Percentiles rank a stretch among this genome's conserved stretches.
Evolutionary conservation across 192 early-diverging fungal genomes (phyloP).

Genomic region (Mortierella alpina): DNA sequence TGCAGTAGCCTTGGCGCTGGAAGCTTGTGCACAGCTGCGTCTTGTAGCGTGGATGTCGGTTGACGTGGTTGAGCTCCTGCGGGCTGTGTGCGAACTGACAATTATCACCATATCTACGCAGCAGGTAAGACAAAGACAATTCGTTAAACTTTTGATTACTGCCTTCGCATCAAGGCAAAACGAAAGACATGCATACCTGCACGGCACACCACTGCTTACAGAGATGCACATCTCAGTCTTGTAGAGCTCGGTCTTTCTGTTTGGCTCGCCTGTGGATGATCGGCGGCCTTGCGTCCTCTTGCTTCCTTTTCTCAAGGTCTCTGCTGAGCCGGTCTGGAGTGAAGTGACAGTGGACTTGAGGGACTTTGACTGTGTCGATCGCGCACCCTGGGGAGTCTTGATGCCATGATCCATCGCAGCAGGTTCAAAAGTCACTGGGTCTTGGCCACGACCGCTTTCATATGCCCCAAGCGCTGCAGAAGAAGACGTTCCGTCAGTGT

Average conservation of each 20-base stretch:
- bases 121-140: background rate
- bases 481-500: slow-evolving; percentile 1
- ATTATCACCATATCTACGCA: slow-evolving; percentile 83
- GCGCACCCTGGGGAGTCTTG: background rate
- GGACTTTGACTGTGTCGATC: background rate
- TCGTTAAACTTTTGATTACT: background rate
- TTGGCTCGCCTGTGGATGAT: slow-evolving; percentile 11
- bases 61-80: slow-evolving; percentile 81
- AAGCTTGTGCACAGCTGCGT: slow-evolving; percentile 95
- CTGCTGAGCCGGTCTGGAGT: background rate
- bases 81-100: slow-evolving; percentile 95
- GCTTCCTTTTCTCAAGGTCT: background rate
- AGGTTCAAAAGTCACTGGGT: slow-evolving; percentile 14
- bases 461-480: background rate
- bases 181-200: slow-evolving; percentile 58
- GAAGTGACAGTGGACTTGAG: background rate
- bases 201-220: slow-evolving; percentile 37
- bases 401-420: slow-evolving; percentile 14
- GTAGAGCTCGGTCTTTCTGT: slow-evolving; percentile 43
- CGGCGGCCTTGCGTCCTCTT: background rate
- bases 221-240: slow-evolving; percentile 58
- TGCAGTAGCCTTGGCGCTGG: slow-evolving; percentile 88
- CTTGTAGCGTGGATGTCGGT: slow-evolving; percentile 94
- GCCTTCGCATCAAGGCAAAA: background rate
- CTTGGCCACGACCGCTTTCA: background rate